phyloP scores from a whole-genome alignment of 2,329 filamentous ascomycete species.

The Colletotrichum tofieldiae region DNA sequence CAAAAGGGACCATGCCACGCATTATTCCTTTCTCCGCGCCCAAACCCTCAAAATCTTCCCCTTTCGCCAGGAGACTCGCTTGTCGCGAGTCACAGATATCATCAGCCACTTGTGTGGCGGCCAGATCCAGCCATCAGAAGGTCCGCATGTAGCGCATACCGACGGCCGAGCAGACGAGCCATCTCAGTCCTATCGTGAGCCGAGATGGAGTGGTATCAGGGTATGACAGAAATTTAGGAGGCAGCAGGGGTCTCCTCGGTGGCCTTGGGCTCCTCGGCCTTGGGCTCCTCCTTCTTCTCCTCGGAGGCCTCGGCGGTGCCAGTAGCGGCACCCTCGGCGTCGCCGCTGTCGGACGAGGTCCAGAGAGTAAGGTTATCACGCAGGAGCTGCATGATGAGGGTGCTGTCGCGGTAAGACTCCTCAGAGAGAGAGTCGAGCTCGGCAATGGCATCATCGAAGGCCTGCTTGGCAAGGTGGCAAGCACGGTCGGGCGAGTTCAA shows the following conservation, averaged over 20 bases:
- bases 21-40: conserved; percentile 56
- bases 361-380: conserved; percentile 98
- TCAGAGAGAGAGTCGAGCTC: conserved; percentile 98
- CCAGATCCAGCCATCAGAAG: conserved; percentile 34
- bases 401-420: conserved; percentile 99
- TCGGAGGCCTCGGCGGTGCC: conserved; percentile 76
- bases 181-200: conserved; percentile 54
- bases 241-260: conserved; percentile 62
- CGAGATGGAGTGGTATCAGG: conserved; percentile 58
- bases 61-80: conserved; percentile 49
- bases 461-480: conserved; percentile 99
- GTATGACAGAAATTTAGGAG: conserved; percentile 64
- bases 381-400: conserved; percentile 98
- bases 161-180: conserved; percentile 40
- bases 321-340: conserved; percentile 77
- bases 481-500: conserved; percentile 97
- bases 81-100: conserved; percentile 47
- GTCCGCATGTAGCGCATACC: conserved; percentile 22
- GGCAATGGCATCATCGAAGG: conserved; percentile 98
- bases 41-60: conserved; percentile 54
- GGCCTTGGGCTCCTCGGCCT: conserved; percentile 56
- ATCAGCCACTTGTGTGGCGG: conserved; percentile 53
- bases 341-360: conserved; percentile 93
- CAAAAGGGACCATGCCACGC: conserved; percentile 53
- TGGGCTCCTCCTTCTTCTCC: conserved; percentile 69